Base-by-base conservation (phyloP, 805 yeast genomes). In the Lipomyces sp. region DNA sequence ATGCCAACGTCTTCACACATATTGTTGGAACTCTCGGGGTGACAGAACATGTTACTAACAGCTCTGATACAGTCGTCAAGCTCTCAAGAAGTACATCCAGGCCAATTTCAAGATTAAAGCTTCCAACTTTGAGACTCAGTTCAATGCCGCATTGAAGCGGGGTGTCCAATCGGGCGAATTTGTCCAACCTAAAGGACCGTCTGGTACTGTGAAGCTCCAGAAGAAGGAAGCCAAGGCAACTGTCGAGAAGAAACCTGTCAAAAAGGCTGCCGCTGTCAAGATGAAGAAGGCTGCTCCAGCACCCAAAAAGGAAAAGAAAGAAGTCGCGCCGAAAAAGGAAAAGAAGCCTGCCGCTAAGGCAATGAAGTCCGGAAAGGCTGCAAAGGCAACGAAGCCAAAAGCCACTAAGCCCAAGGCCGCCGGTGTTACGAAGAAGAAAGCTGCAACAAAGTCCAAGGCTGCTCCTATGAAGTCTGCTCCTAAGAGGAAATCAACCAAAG, bases 161-260 rank as follows among this genome's bases (percentile, higher is more conserved):
- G 96, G 96, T 71, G 94, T 92, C 67, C 86, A 84, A 68, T 77
- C 86, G n/a, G 94, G 90, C 58, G 89, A 85, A 61, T 90, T 91
- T 71, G 77, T 83, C 57, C 96, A 90, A 80, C 96, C 96, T 76
- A 90, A 91, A 80, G 97, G 97, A 58, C 88, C 97, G 24, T 87
- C 96, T 11, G 97, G 96, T 59, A 90, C 96, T 57, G 85, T 90
- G 71, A 90, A 90, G 79, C 77, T 89, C 68, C 82, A 80, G 75
- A 85, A 85, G 80, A 77, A 80, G 73, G 77, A 69, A 57, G 76
- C 75, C 74, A 77, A 74, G 69, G 72, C 76, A 35, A 66, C 76
- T 48, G 70, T 75, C 54, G 74, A 67, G 59, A 73, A 69, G 65
- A 73, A 72, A 63, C 69, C 53, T 39, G 72, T 75, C 45, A 77